Evolutionary conservation across 2,329 filamentous ascomycete genomes (phyloP).

Genomic region (Hymenoscyphus albidus): DNA sequence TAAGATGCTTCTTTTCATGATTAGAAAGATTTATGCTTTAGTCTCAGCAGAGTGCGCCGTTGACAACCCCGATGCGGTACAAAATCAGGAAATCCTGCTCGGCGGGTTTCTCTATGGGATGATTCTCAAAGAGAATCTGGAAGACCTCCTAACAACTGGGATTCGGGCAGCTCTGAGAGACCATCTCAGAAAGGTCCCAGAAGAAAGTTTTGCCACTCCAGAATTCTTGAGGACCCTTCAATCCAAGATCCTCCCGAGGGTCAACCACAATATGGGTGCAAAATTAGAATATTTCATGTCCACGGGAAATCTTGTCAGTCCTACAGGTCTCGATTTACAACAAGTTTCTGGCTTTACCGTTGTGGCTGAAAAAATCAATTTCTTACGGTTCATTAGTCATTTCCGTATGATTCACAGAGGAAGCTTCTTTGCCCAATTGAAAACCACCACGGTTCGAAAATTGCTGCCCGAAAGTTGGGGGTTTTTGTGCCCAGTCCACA

Average conservation of each 20-base stretch:
- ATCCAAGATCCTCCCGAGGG: slow-evolving; percentile 70
- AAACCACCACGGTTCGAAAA: slow-evolving; percentile 95
- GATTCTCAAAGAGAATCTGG: slow-evolving; percentile 90
- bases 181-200: slow-evolving; percentile 51
- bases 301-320: slow-evolving; percentile 88
- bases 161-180: slow-evolving; percentile 53
- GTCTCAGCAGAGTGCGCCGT: slow-evolving; percentile 89
- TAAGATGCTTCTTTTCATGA: slow-evolving; percentile 91
- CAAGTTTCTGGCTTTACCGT: slow-evolving; percentile 94
- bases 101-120: slow-evolving; percentile 92
- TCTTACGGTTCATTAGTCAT: slow-evolving; percentile 95
- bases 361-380: slow-evolving; percentile 98
- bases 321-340: slow-evolving; percentile 88
- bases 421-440: slow-evolving; percentile 96
- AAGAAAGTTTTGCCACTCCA: slow-evolving; percentile 71
- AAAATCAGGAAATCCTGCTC: slow-evolving; percentile 91
- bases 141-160: slow-evolving; percentile 70
- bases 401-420: slow-evolving; percentile 99
- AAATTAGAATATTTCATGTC: slow-evolving; percentile 93
- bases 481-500: slow-evolving; percentile 95
- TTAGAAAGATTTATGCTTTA: slow-evolving; percentile 87
- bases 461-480: slow-evolving; percentile 96
- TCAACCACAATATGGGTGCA: slow-evolving; percentile 84
- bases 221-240: slow-evolving; percentile 79
- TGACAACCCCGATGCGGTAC: slow-evolving; percentile 94